Percentiles rank a stretch among this genome's conserved stretches.
Conservation (phyloP, 176 grass and related monocot genomes). For the Musa troglodytarum region DNA sequence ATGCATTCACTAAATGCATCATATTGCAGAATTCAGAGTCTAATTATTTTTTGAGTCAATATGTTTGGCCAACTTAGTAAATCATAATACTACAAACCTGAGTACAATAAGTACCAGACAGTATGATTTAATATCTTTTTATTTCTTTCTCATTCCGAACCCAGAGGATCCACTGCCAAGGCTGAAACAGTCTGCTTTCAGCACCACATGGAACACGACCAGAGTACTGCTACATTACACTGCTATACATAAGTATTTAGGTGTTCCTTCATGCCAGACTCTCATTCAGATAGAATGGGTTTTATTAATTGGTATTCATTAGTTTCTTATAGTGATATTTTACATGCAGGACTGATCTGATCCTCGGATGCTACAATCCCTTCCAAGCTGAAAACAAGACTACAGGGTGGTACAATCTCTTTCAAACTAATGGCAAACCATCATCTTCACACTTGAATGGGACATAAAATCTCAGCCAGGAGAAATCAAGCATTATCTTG, state of each 20-base stretch:
- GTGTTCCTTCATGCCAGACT: not conserved
- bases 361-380: too few species aligned
- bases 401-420: not conserved
- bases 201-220: not conserved
- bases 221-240: not conserved
- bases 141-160: not conserved
- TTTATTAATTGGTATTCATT: not conserved
- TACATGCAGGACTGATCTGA: not conserved
- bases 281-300: not conserved
- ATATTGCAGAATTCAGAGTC: not conserved
- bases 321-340: not conserved
- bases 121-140: not conserved
- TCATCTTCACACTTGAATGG: not conserved
- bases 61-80: not conserved
- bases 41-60: not conserved
- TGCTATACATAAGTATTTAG: not conserved
- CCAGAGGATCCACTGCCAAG: not conserved
- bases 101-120: too few species aligned
- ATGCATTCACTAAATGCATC: not conserved
- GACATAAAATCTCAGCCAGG: not conserved
- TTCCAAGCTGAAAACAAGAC: too few species aligned
- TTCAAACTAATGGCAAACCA: not conserved
- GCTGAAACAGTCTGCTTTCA: not conserved
- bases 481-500: not conserved
- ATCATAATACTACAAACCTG: not conserved